Percentiles rank a stretch among this genome's conserved stretches.
phyloP scores from a whole-genome alignment of 306 rosid species.

The Fragaria vesca region DNA sequence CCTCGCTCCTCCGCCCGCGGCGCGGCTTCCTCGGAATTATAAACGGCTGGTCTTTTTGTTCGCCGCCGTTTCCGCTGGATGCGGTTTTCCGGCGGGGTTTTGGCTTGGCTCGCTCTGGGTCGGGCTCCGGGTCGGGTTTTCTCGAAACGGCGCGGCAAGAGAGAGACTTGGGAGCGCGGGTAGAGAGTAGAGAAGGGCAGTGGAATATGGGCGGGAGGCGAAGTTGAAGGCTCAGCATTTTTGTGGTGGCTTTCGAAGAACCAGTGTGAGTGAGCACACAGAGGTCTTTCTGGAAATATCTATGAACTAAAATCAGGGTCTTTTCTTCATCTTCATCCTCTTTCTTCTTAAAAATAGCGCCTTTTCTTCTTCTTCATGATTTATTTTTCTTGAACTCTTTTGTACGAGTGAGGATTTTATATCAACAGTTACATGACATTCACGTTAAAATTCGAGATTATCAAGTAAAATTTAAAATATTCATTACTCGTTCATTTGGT shows the following conservation, averaged over 20 bases:
- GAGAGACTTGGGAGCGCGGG: conserved; percentile 28
- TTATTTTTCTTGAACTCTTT: no score
- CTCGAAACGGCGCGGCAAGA: conserved; percentile 42
- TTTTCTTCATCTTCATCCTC: no score
- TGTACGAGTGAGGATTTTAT: no score
- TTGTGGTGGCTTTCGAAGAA: not conserved
- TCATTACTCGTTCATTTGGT: no score
- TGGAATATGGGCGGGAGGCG: conserved; percentile 4
- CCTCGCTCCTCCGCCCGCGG: conserved; percentile 85
- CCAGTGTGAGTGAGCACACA: not conserved
- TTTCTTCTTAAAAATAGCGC: no score
- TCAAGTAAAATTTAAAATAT: no score
- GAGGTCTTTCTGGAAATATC: not conserved
- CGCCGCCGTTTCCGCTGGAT: conserved; percentile 19
- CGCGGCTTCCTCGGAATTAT: conserved; percentile 65
- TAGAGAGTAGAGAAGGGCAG: conserved; percentile 20
- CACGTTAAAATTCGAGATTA: no score
- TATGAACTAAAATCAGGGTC: no score
- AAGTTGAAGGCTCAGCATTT: conserved; percentile 29
- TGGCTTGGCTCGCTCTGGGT: conserved; percentile 7
- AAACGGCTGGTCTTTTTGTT: conserved; percentile 29
- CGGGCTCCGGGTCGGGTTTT: conserved; percentile 43
- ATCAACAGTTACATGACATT: no score
- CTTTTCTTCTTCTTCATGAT: no score
- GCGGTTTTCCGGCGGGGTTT: conserved; percentile 24